A percentile compares a stretch with the other conserved stretches of the same genome.
Evolutionary conservation across 1,284 basidiomycete genomes (phyloP).

Genomic region (Cystobasidium pallidum): DNA sequence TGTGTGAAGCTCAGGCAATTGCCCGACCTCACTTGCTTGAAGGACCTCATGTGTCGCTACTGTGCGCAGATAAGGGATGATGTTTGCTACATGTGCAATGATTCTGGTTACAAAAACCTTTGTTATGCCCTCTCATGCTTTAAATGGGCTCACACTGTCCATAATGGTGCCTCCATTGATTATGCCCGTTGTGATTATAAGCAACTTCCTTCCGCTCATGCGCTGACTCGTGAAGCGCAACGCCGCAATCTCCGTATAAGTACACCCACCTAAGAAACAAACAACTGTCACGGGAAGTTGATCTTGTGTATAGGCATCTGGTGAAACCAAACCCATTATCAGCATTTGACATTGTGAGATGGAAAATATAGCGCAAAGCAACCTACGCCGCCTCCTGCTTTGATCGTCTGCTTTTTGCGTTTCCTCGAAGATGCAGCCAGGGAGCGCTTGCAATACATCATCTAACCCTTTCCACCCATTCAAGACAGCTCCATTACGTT

Average conservation of each 20-base stretch:
- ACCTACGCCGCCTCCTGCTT: constrained; percentile 56
- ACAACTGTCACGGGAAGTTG: constrained; percentile 78
- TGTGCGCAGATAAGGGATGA: background rate
- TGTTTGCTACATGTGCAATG: background rate
- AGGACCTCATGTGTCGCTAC: too few species aligned
- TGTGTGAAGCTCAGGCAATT: too few species aligned
- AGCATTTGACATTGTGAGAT: background rate
- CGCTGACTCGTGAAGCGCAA: constrained; percentile 79
- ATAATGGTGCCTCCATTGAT: constrained; percentile 48
- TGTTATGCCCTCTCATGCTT: background rate
- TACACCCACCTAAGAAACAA: constrained; percentile 98
- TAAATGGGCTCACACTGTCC: constrained; percentile 43
- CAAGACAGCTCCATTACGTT: constrained; percentile 64
- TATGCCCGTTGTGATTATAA: constrained; percentile 51
- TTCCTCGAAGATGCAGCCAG: constrained; percentile 83
- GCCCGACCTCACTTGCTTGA: too few species aligned
- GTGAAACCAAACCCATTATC: background rate
- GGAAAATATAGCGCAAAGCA: background rate
- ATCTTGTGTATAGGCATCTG: constrained; percentile 48
- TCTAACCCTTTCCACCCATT: constrained; percentile 97
- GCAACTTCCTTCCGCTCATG: constrained; percentile 45
- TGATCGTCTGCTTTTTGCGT: constrained; percentile 62
- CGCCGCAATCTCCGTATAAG: constrained; percentile 94
- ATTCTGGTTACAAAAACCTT: background rate
- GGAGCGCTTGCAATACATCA: constrained; percentile 77